Evolutionary conservation across 495 filamentous ascomycete species (phyloP).

Genomic region (Aspergillus bertholletiae): DNA sequence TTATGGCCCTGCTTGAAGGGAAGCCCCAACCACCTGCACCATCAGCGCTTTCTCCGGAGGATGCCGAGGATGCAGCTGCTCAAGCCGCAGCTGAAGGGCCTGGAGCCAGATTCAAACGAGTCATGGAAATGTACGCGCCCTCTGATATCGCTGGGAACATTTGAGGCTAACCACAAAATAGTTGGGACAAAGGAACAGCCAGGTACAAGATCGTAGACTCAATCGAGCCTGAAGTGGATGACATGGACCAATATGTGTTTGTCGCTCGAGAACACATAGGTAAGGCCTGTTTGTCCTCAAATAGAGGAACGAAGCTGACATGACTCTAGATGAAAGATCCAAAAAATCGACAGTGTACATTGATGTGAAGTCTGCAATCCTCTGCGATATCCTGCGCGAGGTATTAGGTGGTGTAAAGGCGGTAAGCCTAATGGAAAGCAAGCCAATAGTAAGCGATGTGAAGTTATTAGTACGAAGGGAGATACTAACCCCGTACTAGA

Average conservation of each 20-base stretch:
- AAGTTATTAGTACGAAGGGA: background rate
- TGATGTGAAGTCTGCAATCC: background rate
- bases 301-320: background rate
- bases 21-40: background rate
- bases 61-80: background rate
- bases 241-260: background rate
- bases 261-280: background rate
- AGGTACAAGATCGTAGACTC: background rate
- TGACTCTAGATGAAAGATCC: background rate
- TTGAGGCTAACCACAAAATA: background rate
- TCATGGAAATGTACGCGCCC: background rate
- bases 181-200: background rate
- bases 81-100: background rate
- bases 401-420: background rate
- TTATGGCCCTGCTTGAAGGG: background rate
- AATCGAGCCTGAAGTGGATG: background rate
- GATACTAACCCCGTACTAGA: background rate
- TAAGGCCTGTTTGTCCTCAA: background rate
- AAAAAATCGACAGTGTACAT: background rate
- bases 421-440: background rate
- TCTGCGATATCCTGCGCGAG: background rate
- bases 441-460: background rate
- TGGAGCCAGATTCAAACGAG: background rate
- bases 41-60: background rate
- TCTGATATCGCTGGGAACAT: background rate